A percentile compares a stretch with the other conserved stretches of the same genome.
Conservation (phyloP, 108 stramenopile genomes). For the Nitzschia sp. region DNA sequence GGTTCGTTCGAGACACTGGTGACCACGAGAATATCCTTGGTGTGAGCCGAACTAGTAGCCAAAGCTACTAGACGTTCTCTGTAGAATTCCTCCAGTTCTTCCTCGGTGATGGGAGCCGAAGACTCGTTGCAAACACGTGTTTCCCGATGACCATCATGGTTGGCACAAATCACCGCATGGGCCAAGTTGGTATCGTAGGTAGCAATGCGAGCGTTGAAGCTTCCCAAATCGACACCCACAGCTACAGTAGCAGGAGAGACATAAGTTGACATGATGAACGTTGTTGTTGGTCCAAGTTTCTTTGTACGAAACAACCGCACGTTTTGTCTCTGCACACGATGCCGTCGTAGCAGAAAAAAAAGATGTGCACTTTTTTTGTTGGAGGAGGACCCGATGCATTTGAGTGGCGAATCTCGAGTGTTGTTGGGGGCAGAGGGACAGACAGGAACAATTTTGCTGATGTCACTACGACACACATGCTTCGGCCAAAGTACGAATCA, state of each 20-base stretch:
- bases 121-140: constrained; percentile 13
- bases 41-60: constrained; percentile 34
- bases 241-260: constrained; percentile 15
- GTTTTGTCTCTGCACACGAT: not conserved
- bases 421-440: too few species aligned
- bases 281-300: not conserved
- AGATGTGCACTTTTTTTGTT: too few species aligned
- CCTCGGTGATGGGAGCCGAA: constrained; percentile 4
- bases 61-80: constrained; percentile 19
- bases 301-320: not conserved
- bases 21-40: constrained; percentile 31
- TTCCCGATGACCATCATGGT: constrained; percentile 34
- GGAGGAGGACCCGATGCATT: too few species aligned
- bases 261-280: not conserved
- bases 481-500: too few species aligned
- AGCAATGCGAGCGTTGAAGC: constrained; percentile 35
- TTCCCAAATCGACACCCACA: constrained; percentile 42
- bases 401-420: too few species aligned
- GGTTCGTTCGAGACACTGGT: constrained; percentile 28
- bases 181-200: constrained; percentile 37
- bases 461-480: too few species aligned
- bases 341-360: too few species aligned
- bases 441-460: too few species aligned
- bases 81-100: constrained; percentile 16
- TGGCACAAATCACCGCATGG: constrained; percentile 29